Percentiles rank a stretch among this genome's conserved stretches.
Conservation (phyloP, 1,284 basidiomycete genomes). For the Veloporphyrellus conicus region DNA sequence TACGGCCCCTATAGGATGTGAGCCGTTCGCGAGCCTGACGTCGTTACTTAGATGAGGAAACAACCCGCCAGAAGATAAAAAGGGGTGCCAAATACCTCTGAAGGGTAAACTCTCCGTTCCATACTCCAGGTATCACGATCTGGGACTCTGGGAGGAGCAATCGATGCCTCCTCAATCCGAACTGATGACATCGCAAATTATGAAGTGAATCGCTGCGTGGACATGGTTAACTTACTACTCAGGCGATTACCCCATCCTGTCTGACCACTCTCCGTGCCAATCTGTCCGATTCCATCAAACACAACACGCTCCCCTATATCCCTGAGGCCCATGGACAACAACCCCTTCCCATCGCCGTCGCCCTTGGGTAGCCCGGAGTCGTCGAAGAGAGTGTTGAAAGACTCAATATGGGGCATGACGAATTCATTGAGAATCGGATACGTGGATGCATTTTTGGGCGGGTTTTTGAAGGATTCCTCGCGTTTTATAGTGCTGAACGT, state of each 20-base stretch:
- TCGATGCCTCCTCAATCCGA: slow-evolving; percentile 84
- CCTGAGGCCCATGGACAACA: slow-evolving; percentile 76
- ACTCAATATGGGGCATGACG: slow-evolving; percentile 90
- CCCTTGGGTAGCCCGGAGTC: slow-evolving; percentile 70
- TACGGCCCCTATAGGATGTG: slow-evolving; percentile 86
- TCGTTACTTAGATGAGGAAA: slow-evolving; percentile 10
- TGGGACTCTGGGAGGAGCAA: slow-evolving; percentile 83
- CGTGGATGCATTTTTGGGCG: slow-evolving; percentile 65
- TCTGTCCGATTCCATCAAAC: slow-evolving; percentile 74
- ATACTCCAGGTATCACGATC: slow-evolving; percentile 76
- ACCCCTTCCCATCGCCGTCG: slow-evolving; percentile 73
- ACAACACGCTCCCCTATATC: slow-evolving; percentile 89
- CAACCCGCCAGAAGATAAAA: not conserved
- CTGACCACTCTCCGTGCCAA: slow-evolving; percentile 50
- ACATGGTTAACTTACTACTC: slow-evolving; percentile 56
- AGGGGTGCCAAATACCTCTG: slow-evolving; percentile 59
- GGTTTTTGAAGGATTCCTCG: slow-evolving; percentile 79
- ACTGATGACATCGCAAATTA: slow-evolving; percentile 46
- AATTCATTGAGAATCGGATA: slow-evolving; percentile 90
- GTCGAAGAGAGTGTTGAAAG: slow-evolving; percentile 94
- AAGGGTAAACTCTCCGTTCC: slow-evolving; percentile 82
- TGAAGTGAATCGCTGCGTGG: slow-evolving; percentile 13
- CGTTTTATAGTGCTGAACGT: slow-evolving; percentile 85
- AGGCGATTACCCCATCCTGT: slow-evolving; percentile 76
- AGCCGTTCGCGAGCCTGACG: slow-evolving; percentile 84